These are phyloP conservation scores for Linnemannia hyalina DNA, from an alignment of 192 early-diverging fungal species.

Conservation along the genomic window DNA sequence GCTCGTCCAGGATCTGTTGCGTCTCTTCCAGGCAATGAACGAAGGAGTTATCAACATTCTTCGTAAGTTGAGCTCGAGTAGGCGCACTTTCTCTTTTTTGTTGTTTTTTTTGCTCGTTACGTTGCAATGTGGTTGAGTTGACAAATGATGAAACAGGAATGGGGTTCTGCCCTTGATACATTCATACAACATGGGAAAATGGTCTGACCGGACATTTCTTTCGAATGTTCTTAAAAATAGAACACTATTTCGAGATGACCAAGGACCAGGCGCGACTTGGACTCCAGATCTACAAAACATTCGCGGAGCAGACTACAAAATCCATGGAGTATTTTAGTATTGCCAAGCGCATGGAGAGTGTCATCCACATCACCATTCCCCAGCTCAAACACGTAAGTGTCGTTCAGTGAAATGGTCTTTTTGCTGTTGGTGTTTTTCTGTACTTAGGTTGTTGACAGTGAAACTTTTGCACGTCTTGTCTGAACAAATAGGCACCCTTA, in stretches of 20 bases:
- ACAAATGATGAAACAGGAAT: not conserved
- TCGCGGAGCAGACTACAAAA: slow-evolving; percentile 78
- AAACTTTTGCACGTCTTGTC: not conserved
- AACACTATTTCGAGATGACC: slow-evolving; percentile 81
- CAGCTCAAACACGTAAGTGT: slow-evolving; percentile 77
- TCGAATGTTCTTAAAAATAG: slow-evolving; percentile 42
- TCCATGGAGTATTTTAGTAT: slow-evolving; percentile 78
- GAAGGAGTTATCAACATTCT: slow-evolving; percentile 84
- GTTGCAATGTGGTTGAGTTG: not conserved
- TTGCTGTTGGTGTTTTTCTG: not conserved
- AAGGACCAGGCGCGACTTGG: slow-evolving; percentile 72
- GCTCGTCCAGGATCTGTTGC: slow-evolving; percentile 78
- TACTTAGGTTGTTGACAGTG: not conserved
- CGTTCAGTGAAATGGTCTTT: not conserved
- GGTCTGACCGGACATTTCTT: slow-evolving; percentile 6
- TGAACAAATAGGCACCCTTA: slow-evolving; percentile 67
- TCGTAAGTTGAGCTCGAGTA: slow-evolving; percentile 56
- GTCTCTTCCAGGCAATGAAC: slow-evolving; percentile 80
- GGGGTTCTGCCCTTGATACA: not conserved
- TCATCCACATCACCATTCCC: slow-evolving; percentile 76
- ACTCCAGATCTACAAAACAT: slow-evolving; percentile 82
- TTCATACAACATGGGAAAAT: not conserved
- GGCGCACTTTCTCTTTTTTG: not conserved
- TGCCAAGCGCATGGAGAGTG: slow-evolving; percentile 69
- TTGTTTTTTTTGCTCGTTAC: not conserved